Percentiles rank a stretch among this genome's conserved stretches.
Conservation (phyloP, 2,329 filamentous ascomycete species). For the Xylaria sp. region DNA sequence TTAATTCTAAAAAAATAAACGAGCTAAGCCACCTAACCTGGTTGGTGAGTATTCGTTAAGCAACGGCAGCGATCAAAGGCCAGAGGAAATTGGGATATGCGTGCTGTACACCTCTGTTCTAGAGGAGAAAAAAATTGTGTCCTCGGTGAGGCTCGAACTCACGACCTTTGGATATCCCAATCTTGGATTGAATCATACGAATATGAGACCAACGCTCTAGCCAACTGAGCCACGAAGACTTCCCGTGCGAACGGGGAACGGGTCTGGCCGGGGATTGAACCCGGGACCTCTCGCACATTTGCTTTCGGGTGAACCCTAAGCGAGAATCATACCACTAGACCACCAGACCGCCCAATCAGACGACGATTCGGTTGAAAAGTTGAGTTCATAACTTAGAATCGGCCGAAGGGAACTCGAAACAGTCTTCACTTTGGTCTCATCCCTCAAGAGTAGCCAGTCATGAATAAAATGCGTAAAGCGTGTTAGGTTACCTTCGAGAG, state of each 20-base stretch:
- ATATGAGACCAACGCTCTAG: conserved; percentile 50
- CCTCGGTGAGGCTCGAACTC: conserved; percentile 56
- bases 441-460: no score
- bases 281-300: conserved; percentile 22
- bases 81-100: no score
- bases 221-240: conserved; percentile 49
- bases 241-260: not conserved
- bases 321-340: conserved; percentile 75
- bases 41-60: not conserved
- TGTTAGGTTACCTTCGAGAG: no score
- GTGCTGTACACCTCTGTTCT: not conserved
- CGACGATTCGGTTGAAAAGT: not conserved
- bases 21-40: not conserved
- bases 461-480: no score
- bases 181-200: conserved; percentile 24
- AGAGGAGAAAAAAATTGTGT: conserved; percentile 33
- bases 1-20: no score
- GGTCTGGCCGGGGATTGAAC: conserved; percentile 6
- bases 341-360: conserved; percentile 44
- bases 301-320: conserved; percentile 58
- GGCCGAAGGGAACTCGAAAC: no score
- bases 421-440: no score
- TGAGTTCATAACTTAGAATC: not conserved
- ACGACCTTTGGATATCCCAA: conserved; percentile 50
- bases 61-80: no score